phyloP scores from a whole-genome alignment of 108 stramenopile genomes.

The Seminavis robusta region DNA sequence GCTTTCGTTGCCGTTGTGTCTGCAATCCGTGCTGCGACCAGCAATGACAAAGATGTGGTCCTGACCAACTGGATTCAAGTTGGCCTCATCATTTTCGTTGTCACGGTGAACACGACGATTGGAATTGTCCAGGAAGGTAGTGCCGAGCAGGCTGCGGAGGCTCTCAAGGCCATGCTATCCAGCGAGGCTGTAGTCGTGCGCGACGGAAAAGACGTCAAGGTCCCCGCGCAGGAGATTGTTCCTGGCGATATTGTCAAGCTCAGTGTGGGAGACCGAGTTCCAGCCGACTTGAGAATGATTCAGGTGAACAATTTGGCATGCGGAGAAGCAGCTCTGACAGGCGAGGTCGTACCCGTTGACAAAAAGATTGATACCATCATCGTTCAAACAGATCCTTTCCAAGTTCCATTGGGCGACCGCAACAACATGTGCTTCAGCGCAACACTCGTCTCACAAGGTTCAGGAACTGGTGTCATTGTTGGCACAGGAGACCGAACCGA shows the following conservation, averaged over 20 bases:
- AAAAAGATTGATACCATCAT: constrained; percentile 65
- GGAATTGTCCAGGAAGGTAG: constrained; percentile 82
- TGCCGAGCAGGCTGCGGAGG: constrained; percentile 75
- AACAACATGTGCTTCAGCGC: constrained; percentile 87
- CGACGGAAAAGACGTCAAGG: constrained; percentile 58
- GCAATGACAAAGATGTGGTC: constrained; percentile 18
- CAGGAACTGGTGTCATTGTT: constrained; percentile 79
- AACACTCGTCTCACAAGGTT: constrained; percentile 89
- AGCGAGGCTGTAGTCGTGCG: constrained; percentile 65
- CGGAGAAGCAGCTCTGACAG: constrained; percentile 89
- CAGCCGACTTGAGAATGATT: constrained; percentile 90
- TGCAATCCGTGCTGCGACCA: constrained; percentile 40
- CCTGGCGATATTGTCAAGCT: constrained; percentile 79
- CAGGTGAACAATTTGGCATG: constrained; percentile 63
- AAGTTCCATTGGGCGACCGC: constrained; percentile 76
- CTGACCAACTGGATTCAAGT: constrained; percentile 66
- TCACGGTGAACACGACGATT: constrained; percentile 73
- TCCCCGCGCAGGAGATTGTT: constrained; percentile 65
- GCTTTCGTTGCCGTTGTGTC: constrained; percentile 69
- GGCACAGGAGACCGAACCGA: constrained; percentile 86
- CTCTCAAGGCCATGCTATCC: constrained; percentile 81
- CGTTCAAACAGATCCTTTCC: constrained; percentile 31
- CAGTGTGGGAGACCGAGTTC: constrained; percentile 72
- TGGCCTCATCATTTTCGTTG: constrained; percentile 59
- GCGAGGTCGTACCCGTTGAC: constrained; percentile 88